phyloP scores from a whole-genome alignment of 108 stramenopile genomes.

The Skeletonema grethae region DNA sequence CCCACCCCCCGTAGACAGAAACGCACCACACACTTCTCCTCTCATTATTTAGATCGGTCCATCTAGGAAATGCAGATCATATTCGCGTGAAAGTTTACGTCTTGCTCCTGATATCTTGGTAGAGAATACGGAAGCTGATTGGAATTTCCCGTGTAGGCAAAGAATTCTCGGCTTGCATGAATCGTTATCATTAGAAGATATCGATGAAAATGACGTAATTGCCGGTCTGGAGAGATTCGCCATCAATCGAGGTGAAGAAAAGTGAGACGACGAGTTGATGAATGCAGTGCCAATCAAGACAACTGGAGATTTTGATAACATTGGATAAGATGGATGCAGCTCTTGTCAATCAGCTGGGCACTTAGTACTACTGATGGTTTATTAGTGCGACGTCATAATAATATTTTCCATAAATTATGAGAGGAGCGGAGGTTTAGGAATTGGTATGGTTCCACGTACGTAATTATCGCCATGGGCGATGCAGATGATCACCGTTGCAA shows the following conservation, averaged over 20 bases:
- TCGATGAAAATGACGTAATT: slow-evolving; percentile 3
- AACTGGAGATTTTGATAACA: neutral
- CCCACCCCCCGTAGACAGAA: too few relatives aligned
- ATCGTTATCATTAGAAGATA: neutral
- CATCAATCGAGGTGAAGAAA: neutral
- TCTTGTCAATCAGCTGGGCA: too few relatives aligned
- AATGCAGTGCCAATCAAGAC: neutral
- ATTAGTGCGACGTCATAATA: too few relatives aligned
- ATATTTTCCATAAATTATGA: too few relatives aligned
- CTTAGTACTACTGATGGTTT: too few relatives aligned
- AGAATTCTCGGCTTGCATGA: slow-evolving; percentile 42
- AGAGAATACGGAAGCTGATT: slow-evolving; percentile 58
- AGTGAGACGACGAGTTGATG: neutral
- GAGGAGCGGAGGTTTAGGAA: too few relatives aligned
- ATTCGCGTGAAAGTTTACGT: slow-evolving; percentile 57
- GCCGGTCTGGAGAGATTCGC: neutral
- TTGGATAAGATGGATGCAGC: too few relatives aligned
- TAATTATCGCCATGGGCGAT: too few relatives aligned
- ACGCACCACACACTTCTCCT: too few relatives aligned
- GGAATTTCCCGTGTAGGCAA: slow-evolving; percentile 67
- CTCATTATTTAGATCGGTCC: too few relatives aligned
- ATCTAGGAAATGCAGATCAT: slow-evolving; percentile 69
- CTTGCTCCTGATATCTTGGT: slow-evolving; percentile 78
- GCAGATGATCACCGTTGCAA: too few relatives aligned
- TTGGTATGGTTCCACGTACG: too few relatives aligned